Evolutionary conservation across 169 alveolate species (phyloP).

Genomic region (Fabrea salina): DNA sequence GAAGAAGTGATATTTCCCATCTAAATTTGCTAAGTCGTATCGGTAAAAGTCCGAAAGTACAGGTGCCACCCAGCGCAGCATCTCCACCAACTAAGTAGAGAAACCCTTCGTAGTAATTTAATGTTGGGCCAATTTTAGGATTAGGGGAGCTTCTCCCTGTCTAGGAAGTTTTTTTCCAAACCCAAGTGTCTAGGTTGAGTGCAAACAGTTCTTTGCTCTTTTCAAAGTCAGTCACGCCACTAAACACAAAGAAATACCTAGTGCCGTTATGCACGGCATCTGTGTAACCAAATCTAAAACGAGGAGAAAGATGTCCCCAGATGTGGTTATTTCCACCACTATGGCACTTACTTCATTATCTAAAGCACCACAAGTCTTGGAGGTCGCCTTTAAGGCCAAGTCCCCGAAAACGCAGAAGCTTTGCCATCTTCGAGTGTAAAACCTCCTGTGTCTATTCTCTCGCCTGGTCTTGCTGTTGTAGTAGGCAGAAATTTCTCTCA

Average conservation of each 20-base stretch:
- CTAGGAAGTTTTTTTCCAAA: background rate
- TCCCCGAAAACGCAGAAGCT: slow-evolving; percentile 13
- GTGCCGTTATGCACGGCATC: no score
- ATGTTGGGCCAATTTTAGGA: no score
- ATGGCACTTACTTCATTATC: background rate
- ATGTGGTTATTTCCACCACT: background rate
- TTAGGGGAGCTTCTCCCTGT: no score
- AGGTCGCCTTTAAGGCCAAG: background rate
- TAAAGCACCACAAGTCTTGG: slow-evolving; percentile 6
- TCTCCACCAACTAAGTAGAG: no score
- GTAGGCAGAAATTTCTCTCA: no score
- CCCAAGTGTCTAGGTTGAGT: background rate
- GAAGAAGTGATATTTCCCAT: background rate
- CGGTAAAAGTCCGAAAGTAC: background rate
- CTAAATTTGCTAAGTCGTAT: background rate
- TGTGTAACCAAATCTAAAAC: no score
- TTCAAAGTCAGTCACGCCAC: background rate
- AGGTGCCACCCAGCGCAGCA: background rate
- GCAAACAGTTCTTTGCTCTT: background rate
- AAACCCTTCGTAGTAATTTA: no score
- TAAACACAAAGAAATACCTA: no score
- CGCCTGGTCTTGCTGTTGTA: no score
- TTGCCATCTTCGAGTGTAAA: no score
- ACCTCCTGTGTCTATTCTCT: no score
- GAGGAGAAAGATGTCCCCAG: background rate